Conservation (phyloP, 768 basidiomycete species). For the Galerina marginata region DNA sequence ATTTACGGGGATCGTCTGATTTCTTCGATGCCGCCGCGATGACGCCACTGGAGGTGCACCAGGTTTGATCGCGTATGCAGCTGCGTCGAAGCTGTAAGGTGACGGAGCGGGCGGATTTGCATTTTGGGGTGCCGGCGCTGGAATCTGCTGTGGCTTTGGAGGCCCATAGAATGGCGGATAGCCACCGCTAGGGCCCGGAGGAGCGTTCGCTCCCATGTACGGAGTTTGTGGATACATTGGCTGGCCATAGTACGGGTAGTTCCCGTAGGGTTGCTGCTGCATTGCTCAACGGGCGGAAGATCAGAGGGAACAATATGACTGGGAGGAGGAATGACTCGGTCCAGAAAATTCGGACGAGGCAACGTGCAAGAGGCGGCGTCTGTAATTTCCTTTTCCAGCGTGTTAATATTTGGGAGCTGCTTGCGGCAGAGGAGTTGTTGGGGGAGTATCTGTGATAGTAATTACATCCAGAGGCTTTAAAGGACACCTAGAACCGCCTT, state of each 20-base stretch:
- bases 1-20: constrained; percentile 21
- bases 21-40: constrained; percentile 47
- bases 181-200: constrained; percentile 36
- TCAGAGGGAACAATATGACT: constrained; percentile 16
- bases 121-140: constrained; percentile 24
- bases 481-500: neutral
- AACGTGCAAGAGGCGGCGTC: constrained; percentile 30
- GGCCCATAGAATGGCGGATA: constrained; percentile 42
- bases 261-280: constrained; percentile 42
- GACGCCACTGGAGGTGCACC: constrained; percentile 31
- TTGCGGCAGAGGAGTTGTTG: neutral
- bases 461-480: neutral
- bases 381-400: constrained; percentile 42
- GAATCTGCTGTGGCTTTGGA: constrained; percentile 21
- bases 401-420: constrained; percentile 11
- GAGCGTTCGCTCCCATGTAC: constrained; percentile 34
- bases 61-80: constrained; percentile 29
- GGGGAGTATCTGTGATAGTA: neutral
- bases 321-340: constrained; percentile 9
- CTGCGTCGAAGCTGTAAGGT: constrained; percentile 35
- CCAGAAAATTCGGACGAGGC: constrained; percentile 17
- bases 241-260: constrained; percentile 52
- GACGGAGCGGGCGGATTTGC: constrained; percentile 26
- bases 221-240: constrained; percentile 47
- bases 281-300: constrained; percentile 26